Evolutionary conservation across 306 rosid species (phyloP), one percentile per base, ranked within the genome.

Genomic region (Dalbergia cochinchinensis): DNA sequence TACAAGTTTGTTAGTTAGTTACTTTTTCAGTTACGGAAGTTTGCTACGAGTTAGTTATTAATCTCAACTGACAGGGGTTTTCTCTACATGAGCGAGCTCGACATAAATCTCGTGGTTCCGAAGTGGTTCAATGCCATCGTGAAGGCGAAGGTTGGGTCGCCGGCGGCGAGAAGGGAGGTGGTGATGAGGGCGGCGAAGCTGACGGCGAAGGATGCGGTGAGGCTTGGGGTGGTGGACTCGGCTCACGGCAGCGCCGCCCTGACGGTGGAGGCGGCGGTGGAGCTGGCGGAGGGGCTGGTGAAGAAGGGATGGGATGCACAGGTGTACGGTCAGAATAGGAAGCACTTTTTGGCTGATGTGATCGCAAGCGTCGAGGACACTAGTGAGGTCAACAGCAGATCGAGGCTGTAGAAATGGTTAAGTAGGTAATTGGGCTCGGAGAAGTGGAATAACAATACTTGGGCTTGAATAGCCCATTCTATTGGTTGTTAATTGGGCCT

Each of bases 71-170:
- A 4, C 7, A 37, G 94, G 5, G 97, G 97, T 0, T 91, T 94
- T 31, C 82, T 92, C 54, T 94, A 91, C 88, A 88, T 90, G 99
- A 94, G 97, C 83, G 99, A 94, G 78, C 85, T 91, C 34, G 97
- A 95, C 48, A 91, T 94, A 76, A 68, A 75, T 1, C 90, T 54
- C 5, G 80, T 85, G 12, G 19, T 91, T 54, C 92, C 97, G 59
- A 11, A 74, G 0, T 91, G 97, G 97, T 88, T 90, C 79, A 18
- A 78, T 13, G 83, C 91, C 34, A 1, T 90, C 26, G 11, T 94
- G 44, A 73, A 80, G 12, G 70, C 82, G 45, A 90, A 87, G 78
- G 82, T 92, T 67, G 91, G 91, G 4, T 69, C 88, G 1, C 85
- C 94, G 20, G 53, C 31, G 37, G 89, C 87, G 19, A 83, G 82